Evolutionary conservation across 2,329 filamentous ascomycete species (phyloP), one percentile per base, ranked within the genome.

Genomic region (Aspergillus aculeatus): DNA sequence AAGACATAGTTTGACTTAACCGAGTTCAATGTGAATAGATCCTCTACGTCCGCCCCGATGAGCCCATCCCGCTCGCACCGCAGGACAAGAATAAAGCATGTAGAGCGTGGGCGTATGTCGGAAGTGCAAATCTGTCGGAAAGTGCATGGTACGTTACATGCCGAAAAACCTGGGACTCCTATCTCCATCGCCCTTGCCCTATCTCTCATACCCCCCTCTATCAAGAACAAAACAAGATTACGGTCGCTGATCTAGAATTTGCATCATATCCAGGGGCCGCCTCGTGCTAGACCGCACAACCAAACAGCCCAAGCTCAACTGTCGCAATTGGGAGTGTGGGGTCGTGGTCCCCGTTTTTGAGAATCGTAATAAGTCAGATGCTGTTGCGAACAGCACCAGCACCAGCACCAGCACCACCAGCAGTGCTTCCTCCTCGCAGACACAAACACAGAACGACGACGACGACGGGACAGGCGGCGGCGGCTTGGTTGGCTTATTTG

Each of bases 261-360:
- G 26, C 26, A 29, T 12, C 35, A n/a, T 52, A 10, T 56, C 31
- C 63, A 91, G 89, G 94, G 95, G 94, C 23, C 87, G 87, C 50
- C 77, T 96, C 31, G 85, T 88, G 56, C 87, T 87, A 69, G 89
- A 96, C 68, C 86, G 83, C 66, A 77, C 73, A 7, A 89, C 85
- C 2, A 88, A 88, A 62, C 76, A 84, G 62, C 84, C 86, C 12
- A 96, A 92, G 74, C 81, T 98, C 63, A 92, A 84, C 63, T 92
- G 90, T 74, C 87, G 90, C 57, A 99, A 98, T 74, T 98, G 94
- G 93, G 95, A 98, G 77, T 96, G 92, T 71, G 95, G 95, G 38
- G 90, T 99, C 1, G 68, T 98, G 24, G 73, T 97, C 47, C 86
- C 88, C 10, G 80, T 90, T 24, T 68, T 66, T 29, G 48, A 58